Evolutionary conservation across 1,284 basidiomycete genomes (phyloP).

Genomic region (Moesziomyces parantarcticus): DNA sequence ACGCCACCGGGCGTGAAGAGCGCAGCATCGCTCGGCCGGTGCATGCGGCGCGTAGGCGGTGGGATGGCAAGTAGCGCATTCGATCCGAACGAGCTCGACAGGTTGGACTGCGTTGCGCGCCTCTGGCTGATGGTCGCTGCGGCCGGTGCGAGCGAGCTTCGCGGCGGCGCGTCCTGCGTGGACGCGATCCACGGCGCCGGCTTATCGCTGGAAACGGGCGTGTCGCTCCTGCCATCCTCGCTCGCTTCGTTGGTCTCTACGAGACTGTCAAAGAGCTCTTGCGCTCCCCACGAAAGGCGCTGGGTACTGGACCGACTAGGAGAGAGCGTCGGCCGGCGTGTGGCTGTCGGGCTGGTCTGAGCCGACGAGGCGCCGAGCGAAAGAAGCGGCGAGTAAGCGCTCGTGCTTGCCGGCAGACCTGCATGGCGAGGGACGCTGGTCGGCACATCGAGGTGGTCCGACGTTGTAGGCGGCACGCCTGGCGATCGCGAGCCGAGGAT

Average conservation of each 20-base stretch:
- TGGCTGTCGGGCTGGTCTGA: slow-evolving; percentile 27
- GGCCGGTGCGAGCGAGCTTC: slow-evolving; percentile 16
- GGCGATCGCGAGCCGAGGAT: slow-evolving; percentile 47
- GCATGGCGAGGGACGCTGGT: slow-evolving; percentile 22
- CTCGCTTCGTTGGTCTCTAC: slow-evolving; percentile 13
- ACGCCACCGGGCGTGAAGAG: slow-evolving; percentile 30
- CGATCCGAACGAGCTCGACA: slow-evolving; percentile 42
- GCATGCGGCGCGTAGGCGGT: slow-evolving; percentile 16
- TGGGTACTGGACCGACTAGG: slow-evolving; percentile 25
- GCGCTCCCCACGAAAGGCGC: slow-evolving; percentile 46
- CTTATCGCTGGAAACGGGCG: slow-evolving; percentile 6
- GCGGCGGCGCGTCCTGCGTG: slow-evolving; percentile 42
- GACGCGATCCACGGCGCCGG: slow-evolving; percentile 62
- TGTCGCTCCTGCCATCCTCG: neutral
- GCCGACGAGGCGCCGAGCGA: slow-evolving; percentile 30
- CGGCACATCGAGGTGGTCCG: slow-evolving; percentile 25
- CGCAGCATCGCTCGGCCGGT: slow-evolving; percentile 32
- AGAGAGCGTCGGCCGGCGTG: slow-evolving; percentile 32
- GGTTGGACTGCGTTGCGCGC: slow-evolving; percentile 28
- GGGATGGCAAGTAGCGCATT: slow-evolving; percentile 34
- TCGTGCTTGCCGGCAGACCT: slow-evolving; percentile 34
- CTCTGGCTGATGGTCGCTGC: slow-evolving; percentile 19
- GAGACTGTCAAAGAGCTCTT: slow-evolving; percentile 51
- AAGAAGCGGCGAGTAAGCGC: slow-evolving; percentile 50
- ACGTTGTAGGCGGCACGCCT: slow-evolving; percentile 8